Evolutionary conservation across 2,329 filamentous ascomycete genomes (phyloP), one percentile per base, ranked within the genome.

Genomic region (Hirsutella rhossiliensis): DNA sequence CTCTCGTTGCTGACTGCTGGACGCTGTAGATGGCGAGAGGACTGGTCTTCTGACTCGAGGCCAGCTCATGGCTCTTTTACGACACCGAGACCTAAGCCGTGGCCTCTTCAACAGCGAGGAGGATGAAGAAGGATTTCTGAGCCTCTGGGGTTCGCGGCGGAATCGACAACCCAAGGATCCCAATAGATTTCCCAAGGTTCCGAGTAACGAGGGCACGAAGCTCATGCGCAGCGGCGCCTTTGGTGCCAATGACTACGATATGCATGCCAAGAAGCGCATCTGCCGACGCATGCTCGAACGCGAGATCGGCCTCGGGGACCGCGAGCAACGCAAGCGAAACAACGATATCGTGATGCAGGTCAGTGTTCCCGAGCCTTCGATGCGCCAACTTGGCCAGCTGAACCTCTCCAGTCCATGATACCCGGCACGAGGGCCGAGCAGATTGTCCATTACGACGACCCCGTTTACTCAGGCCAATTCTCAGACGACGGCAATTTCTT

Each of bases 401-500:
- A 20, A 9, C 12, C 6, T 12, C 12, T 13, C 5, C 56, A 92
- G 75, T 75, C 75, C 28, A 73, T 95, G 67, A 80, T 96, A 46
- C 90, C 92, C 0, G 75, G 76, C 3, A 83, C 80, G 0, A 75
- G 76, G 20, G 82, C 87, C 1, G 90, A 97, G 57, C 84, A 85
- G 56, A 85, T 95, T 48, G 82, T 97, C 48, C 85, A 94, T 55
- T 94, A 89, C 58, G 78, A 89, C 44, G 75, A 82, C 5, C 80
- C 87, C 36, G 89, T 92, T 43, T 97, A 97, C 58, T 95, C 87
- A 3, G 92, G 92, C 1, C 90, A 97, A 59, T 98, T 97, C 60
- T 95, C 87, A 0, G 86, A 94, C 51, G 92, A 98, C 54, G 92
- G 92, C 23, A 94, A 95, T 62, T 97, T 97, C 68, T 97, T 96